A percentile compares a stretch with the other conserved stretches of the same genome.
Conservation (phyloP, 1,139 yeast genomes). For the Zygotorulaspora mrakii region DNA sequence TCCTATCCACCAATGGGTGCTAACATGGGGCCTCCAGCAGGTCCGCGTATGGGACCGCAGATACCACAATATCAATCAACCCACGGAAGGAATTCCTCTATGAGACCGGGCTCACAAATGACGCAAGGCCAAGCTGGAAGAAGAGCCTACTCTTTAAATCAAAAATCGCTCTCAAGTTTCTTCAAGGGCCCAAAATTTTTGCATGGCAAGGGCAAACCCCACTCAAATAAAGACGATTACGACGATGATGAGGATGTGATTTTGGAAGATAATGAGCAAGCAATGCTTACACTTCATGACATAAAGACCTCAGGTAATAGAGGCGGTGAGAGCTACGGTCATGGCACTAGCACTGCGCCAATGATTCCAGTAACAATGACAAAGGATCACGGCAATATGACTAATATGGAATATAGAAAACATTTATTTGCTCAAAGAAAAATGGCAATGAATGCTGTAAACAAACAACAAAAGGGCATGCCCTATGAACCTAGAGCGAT, state of each 20-base stretch:
- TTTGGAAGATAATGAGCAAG: conserved; percentile 44
- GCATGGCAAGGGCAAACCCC: conserved; percentile 17
- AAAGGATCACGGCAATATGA: conserved; percentile 35
- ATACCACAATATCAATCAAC: conserved; percentile 24
- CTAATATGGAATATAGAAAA: conserved; percentile 61
- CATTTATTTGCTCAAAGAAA: conserved; percentile 68
- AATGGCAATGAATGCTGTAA: conserved; percentile 47
- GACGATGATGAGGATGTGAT: conserved; percentile 56
- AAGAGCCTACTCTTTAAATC: conserved; percentile 25
- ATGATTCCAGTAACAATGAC: conserved; percentile 61
- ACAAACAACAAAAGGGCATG: conserved; percentile 31
- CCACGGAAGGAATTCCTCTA: conserved; percentile 12
- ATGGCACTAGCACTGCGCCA: conserved; percentile 58
- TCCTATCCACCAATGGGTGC: conserved; percentile 1
- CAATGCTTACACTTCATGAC: conserved; percentile 57
- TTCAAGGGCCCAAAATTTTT: conserved; percentile 20
- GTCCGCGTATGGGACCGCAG: conserved; percentile 13
- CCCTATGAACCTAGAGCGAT: conserved; percentile 47
- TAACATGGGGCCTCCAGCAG: conserved; percentile 2
- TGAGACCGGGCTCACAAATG: conserved; percentile 1
- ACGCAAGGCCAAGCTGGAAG: conserved; percentile 9
- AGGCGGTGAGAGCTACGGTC: conserved; percentile 54
- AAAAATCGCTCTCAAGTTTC: conserved; percentile 27
- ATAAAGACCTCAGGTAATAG: conserved; percentile 58
- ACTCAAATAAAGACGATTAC: conserved; percentile 38